Conservation (phyloP, 129 eudicot genomes). For the Arctium lappa region DNA sequence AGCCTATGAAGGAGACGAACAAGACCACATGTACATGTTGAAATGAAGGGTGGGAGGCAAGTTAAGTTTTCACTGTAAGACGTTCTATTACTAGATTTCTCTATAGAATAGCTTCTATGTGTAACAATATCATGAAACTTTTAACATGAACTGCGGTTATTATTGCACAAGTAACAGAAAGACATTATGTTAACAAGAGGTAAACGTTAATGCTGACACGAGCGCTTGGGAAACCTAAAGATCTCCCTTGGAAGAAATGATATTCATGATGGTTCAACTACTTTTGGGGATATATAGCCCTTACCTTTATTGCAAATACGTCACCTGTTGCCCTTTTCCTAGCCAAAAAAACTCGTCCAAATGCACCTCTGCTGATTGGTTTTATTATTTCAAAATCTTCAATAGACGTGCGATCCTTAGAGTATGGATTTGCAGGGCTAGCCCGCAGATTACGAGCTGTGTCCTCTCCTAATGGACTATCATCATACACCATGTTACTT, state of each 20-base stretch:
- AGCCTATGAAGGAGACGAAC: not conserved
- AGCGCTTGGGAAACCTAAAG: not conserved
- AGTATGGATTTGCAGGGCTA: constrained; percentile 70
- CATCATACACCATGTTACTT: constrained; percentile 50
- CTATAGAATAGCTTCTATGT: too few relatives aligned
- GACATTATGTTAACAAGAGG: not conserved
- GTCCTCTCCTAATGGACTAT: constrained; percentile 66
- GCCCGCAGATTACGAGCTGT: constrained; percentile 70
- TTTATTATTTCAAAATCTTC: constrained; percentile 99
- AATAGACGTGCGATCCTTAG: constrained; percentile 86
- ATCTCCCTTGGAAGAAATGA: not conserved
- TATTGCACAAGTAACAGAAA: not conserved
- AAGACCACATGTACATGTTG: not conserved
- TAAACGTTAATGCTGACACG: not conserved
- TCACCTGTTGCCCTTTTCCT: constrained; percentile 97
- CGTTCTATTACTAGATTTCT: too few relatives aligned
- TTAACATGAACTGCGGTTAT: not conserved
- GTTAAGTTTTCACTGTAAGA: too few relatives aligned
- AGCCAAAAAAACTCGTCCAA: constrained; percentile 94
- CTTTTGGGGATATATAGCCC: constrained; percentile 7
- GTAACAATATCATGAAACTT: too few relatives aligned
- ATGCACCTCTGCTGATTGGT: constrained; percentile 98
- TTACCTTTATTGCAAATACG: constrained; percentile 95
- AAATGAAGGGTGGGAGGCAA: not conserved
- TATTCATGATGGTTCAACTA: constrained; percentile 1